Evolutionary conservation across 306 rosid genomes (phyloP).

Genomic region (Abrus precatorius): DNA sequence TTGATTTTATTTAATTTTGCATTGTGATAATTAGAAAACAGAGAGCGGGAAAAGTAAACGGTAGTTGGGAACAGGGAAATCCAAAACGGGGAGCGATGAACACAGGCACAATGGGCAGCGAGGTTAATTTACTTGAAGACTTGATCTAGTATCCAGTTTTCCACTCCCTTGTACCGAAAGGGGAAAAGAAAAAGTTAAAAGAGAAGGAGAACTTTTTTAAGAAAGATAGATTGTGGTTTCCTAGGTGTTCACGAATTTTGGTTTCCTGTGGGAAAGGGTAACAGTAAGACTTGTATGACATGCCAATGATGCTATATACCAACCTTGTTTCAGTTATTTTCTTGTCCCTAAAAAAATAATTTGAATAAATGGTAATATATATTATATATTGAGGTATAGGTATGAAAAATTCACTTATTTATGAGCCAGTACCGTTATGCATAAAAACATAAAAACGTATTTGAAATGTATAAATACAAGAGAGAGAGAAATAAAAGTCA

Average conservation of each 20-base stretch:
- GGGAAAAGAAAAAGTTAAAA: conserved; percentile 54
- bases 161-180: conserved; percentile 9
- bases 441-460: conserved; percentile 44
- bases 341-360: not conserved
- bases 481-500: conserved; percentile 24
- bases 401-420: not conserved
- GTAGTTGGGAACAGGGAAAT: conserved; percentile 16
- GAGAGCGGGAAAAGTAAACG: conserved; percentile 40
- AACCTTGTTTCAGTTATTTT: not conserved
- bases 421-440: conserved; percentile 35
- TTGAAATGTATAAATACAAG: conserved; percentile 48
- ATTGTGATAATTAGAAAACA: conserved; percentile 5
- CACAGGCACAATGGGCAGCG: conserved; percentile 41
- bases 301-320: conserved; percentile 11
- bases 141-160: conserved; percentile 48
- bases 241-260: conserved; percentile 54
- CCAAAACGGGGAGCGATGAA: conserved; percentile 62
- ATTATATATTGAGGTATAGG: not conserved
- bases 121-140: conserved; percentile 59
- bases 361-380: not conserved
- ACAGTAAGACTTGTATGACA: not conserved
- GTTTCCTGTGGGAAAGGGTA: conserved; percentile 36
- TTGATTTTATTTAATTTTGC: not conserved
- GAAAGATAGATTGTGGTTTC: conserved; percentile 55
- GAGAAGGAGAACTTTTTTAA: not conserved